Base-by-base conservation (phyloP, 2,329 filamentous ascomycete genomes). In the Fusarium praegraminearum region DNA sequence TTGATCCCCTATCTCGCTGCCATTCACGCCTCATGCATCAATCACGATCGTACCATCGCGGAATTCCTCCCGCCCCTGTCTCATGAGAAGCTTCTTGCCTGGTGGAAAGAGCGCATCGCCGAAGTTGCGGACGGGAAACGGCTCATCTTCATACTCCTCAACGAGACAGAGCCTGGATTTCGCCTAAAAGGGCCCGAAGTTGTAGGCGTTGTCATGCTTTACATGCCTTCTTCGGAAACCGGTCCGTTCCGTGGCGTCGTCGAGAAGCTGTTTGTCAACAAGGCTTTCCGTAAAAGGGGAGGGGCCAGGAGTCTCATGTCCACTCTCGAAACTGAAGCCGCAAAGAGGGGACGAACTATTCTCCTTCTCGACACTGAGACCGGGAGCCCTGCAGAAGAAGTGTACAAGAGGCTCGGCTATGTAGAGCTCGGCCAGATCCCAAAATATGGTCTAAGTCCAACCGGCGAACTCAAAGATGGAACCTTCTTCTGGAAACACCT, bases 21-120 rank as follows among this genome's bases (percentile, higher is more conserved):
- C 47, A 81, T 90, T 26, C 88, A 90, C 69, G 84, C 83, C 62
- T 82, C 83, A 16, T 89, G 87, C 78, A 88, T 91, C 74, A 85
- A 84, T 7, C 79, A 83, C 62, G 87, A 88, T 77, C 81, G 83
- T 73, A 85, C 84, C 66, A 82, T 87, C 36, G 86, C 86, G 28
- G 86, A 83, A 7, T 90, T 90, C 74, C 80, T 88, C 16, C 86
- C 87, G n/a, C 88, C 88, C 0, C 78, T 90, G 35, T 83, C 83
- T 49, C 81, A 87, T 73, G 80, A 84, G 38, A 87, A 86, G 73
- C 84, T 90, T 40, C 78, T 86, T 32, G 70, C 79, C 11, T 90
- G 84, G 82, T 90, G 88, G 88, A 83, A 84, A 72, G 80, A 82
- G 24, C 79, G 83, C 26, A 83, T 86, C 55, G 78, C 81, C 24